phyloP scores from a whole-genome alignment of 2,329 filamentous ascomycete genomes.

The Cytospora chrysosperma region DNA sequence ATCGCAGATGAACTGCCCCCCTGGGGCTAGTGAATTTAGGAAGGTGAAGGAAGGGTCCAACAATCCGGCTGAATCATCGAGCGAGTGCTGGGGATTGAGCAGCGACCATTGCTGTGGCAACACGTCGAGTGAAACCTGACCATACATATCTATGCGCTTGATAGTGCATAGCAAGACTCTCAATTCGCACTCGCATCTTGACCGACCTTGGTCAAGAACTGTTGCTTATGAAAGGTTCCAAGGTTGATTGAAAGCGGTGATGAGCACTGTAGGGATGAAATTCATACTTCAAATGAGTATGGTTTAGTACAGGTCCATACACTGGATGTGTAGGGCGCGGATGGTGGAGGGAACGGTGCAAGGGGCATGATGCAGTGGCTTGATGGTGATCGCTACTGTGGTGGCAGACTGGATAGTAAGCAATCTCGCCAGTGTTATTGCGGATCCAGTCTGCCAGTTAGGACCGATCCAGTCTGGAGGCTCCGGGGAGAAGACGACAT shows the following conservation, averaged over 20 bases:
- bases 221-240: not conserved
- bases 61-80: not conserved
- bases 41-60: not conserved
- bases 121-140: not conserved
- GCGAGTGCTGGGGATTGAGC: too few relatives aligned
- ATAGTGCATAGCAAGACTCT: not conserved
- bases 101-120: not conserved
- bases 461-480: constrained; percentile 7
- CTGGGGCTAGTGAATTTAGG: constrained; percentile 7
- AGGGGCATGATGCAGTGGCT: constrained; percentile 9
- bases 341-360: constrained; percentile 3
- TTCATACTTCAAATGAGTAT: not conserved
- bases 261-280: not conserved
- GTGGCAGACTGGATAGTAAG: constrained; percentile 8
- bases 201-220: not conserved
- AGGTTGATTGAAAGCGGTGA: not conserved
- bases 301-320: not conserved
- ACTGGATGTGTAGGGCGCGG: constrained; percentile 8
- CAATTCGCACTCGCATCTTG: too few relatives aligned
- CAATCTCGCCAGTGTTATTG: constrained; percentile 25
- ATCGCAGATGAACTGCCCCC: not conserved
- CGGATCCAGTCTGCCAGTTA: constrained; percentile 17
- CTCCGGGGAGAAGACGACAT: constrained; percentile 4
- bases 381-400: not conserved
- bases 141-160: not conserved